phyloP scores from a whole-genome alignment of 345 rosid genomes.

The Moringa oleifera region DNA sequence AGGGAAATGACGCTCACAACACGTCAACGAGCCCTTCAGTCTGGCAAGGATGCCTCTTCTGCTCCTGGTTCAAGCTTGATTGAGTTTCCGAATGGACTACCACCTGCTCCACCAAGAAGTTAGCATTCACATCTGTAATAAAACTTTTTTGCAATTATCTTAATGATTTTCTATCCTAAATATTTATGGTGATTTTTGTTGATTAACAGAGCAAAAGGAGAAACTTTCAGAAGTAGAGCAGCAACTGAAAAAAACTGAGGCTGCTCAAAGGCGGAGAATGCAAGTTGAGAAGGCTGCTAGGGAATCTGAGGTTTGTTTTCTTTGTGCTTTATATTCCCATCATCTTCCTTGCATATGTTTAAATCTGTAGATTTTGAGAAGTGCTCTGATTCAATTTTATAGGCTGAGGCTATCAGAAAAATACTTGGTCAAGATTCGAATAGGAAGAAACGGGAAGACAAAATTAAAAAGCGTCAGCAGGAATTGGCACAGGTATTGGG shows the following conservation, averaged over 20 bases:
- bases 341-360: conserved; percentile 1
- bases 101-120: conserved; percentile 93
- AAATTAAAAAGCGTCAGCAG: conserved; percentile 71
- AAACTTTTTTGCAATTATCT: conserved; percentile 6
- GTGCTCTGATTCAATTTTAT: conserved; percentile 15
- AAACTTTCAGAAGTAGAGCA: conserved; percentile 76
- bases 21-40: conserved; percentile 89
- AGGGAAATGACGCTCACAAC: conserved; percentile 71
- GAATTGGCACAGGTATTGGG: conserved; percentile 74
- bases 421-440: conserved; percentile 93
- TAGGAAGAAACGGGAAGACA: conserved; percentile 84
- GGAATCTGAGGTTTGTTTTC: conserved; percentile 69
- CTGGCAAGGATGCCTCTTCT: conserved; percentile 52
- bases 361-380: conserved; percentile 1
- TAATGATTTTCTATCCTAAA: conserved; percentile 1
- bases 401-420: conserved; percentile 93
- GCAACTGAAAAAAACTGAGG: conserved; percentile 87
- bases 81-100: conserved; percentile 90
- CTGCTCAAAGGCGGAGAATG: conserved; percentile 83
- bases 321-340: conserved; percentile 6
- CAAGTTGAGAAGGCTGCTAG: conserved; percentile 89
- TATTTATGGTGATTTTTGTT: conserved; percentile 7
- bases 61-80: conserved; percentile 42
- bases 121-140: conserved; percentile 22
- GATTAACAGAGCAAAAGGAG: conserved; percentile 72